Evolutionary conservation across 805 yeast genomes (phyloP).

Genomic region (Wickerhamomyces rabaulensis): DNA sequence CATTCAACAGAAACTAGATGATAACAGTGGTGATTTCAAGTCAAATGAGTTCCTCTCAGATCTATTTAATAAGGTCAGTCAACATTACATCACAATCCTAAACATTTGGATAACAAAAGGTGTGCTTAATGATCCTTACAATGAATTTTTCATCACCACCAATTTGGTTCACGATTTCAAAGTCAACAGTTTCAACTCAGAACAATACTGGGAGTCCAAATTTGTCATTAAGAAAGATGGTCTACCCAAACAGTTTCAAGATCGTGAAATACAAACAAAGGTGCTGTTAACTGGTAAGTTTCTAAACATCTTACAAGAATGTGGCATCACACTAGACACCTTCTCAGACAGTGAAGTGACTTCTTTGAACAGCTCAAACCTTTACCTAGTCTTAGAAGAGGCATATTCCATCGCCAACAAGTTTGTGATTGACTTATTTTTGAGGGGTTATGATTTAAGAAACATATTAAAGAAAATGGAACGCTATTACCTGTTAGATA

Average conservation of each 20-base stretch:
- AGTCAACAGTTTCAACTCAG: slow-evolving; percentile 34
- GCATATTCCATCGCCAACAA: slow-evolving; percentile 68
- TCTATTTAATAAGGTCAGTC: slow-evolving; percentile 55
- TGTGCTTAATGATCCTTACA: slow-evolving; percentile 65
- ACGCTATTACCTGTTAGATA: slow-evolving; percentile 50
- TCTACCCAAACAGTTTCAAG: slow-evolving; percentile 57
- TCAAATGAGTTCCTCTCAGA: slow-evolving; percentile 46
- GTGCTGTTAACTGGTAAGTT: slow-evolving; percentile 81
- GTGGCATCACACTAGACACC: slow-evolving; percentile 38
- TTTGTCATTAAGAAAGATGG: slow-evolving; percentile 74
- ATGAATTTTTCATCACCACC: slow-evolving; percentile 71
- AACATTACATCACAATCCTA: slow-evolving; percentile 60
- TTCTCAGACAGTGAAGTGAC: slow-evolving; percentile 24
- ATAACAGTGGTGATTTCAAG: slow-evolving; percentile 59
- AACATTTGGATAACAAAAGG: slow-evolving; percentile 81
- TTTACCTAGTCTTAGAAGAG: slow-evolving; percentile 50
- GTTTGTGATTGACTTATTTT: slow-evolving; percentile 49
- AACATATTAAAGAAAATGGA: slow-evolving; percentile 46
- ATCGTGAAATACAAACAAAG: slow-evolving; percentile 50
- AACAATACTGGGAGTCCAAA: slow-evolving; percentile 69
- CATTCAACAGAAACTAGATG: slow-evolving; percentile 51
- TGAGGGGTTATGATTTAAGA: slow-evolving; percentile 53
- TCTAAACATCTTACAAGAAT: slow-evolving; percentile 62
- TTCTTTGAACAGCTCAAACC: slow-evolving; percentile 33
- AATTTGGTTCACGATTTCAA: slow-evolving; percentile 21